Evolutionary conservation across 805 yeast species (phyloP).

Genomic region (Suhomyces pyralidae): DNA sequence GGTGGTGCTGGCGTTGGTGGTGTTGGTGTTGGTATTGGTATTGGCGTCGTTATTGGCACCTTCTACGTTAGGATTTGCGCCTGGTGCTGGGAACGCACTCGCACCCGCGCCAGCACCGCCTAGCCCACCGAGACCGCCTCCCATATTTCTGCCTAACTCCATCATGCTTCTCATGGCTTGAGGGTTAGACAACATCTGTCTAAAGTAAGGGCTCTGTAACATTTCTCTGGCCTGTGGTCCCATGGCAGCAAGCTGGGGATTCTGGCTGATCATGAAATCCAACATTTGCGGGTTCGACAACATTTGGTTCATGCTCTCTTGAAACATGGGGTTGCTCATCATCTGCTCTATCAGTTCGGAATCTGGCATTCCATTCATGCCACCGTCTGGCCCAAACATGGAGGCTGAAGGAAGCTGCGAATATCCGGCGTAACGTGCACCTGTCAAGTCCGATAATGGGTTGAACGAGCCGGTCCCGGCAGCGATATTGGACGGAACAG

Average conservation of each 20-base stretch:
- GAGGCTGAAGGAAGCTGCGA: constrained; percentile 82
- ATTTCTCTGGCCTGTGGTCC: constrained; percentile 87
- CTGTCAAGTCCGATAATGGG: constrained; percentile 88
- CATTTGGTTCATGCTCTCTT: constrained; percentile 79
- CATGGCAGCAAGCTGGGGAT: constrained; percentile 80
- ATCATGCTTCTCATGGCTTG: constrained; percentile 79
- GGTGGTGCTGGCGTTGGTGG: neutral
- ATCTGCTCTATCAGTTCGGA: constrained; percentile 70
- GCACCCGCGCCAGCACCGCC: constrained; percentile 16
- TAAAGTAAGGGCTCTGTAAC: constrained; percentile 78
- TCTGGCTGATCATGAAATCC: constrained; percentile 74
- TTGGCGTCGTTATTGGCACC: constrained; percentile 8
- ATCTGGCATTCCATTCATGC: constrained; percentile 59
- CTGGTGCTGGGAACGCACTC: constrained; percentile 36
- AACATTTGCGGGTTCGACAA: constrained; percentile 85
- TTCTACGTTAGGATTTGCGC: constrained; percentile 35
- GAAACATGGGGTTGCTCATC: constrained; percentile 80
- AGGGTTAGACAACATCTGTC: constrained; percentile 72
- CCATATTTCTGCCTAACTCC: constrained; percentile 61
- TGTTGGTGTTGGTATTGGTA: constrained; percentile 6
- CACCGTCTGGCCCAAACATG: constrained; percentile 95
- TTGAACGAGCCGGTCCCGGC: constrained; percentile 88
- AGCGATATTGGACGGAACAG: constrained; percentile 74
- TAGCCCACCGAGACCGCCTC: constrained; percentile 17
- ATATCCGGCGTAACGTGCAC: constrained; percentile 94